Base-by-base conservation (phyloP, 352 stramenopile species). In the Phytopythium vexans region DNA sequence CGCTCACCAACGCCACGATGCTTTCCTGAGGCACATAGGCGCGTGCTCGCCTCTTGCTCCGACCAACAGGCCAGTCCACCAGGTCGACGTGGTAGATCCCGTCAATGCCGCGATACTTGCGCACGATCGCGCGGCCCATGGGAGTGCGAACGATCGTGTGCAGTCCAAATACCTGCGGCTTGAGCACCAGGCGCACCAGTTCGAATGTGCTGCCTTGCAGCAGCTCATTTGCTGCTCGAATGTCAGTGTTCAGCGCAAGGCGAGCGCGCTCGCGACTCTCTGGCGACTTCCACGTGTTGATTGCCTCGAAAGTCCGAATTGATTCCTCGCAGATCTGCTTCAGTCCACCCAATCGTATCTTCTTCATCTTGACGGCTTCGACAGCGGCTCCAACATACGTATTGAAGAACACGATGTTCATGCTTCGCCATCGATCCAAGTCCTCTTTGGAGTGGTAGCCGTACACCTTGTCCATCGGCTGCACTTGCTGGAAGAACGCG, bases 401-500 rank as follows among this genome's bases (percentile, higher is more conserved):
- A 61, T 95, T 77, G 54, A 97, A 96, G 61, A 97, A 98, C 10
- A 95, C 60, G 33, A 97, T 95, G 60, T 94, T 92, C 64, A 95
- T 94, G 55, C 79, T 75, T 38, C 74, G 72, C 77, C 87, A 97
- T 32, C 71, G 71, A 43, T 86, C 77, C 15, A 92, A 41, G 44
- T 88, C 79, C n/a, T 86, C 74, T 44, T 81, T 82, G 7, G 74
- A 86, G 37, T 80, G 68, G 46, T 89, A 94, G 14, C 85, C 89
- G 50, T 87, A 96, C 35, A 88, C 94, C 49, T 86, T 82, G 48
- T 93, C 83, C 6, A 94, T 61, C 1, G 85, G 86, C 58, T 94
- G 84, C 33, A 97, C 88, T 12, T 87, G 66, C 21, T 98, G 92
- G 58, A 98, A 96, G 66, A 96, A 98, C 0, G 60, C 78, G 0